Evolutionary conservation across 2,329 filamentous ascomycete genomes (phyloP), one percentile per base, ranked within the genome.

Genomic region (Aschersonia sp.): DNA sequence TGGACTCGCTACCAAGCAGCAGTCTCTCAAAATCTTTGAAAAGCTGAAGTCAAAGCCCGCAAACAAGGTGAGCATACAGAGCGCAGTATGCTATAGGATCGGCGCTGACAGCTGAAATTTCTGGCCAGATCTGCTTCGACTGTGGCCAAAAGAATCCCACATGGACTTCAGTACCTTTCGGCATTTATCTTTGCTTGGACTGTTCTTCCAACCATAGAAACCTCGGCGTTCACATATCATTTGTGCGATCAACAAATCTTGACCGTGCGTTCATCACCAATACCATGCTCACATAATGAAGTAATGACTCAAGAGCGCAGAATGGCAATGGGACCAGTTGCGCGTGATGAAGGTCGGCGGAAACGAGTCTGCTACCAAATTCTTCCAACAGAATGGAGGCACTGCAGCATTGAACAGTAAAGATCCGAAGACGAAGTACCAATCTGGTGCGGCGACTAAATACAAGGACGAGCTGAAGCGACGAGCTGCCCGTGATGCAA

Each of bases 291-390:
- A 20, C 20, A 20, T 20, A 20, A 20, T 20, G 20, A 20, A 20
- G 20, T 20, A 20, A 20, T 20, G 20, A 20, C 20, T 20, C 20
- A 20, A 31, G 31, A 44, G 31, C 47, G 40, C 58, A 86, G 83
- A 87, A 72, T 98, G 92, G 92, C 89, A 96, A 85, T 98, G 92
- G 92, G 89, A 96, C 56, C 92, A 98, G 66, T 77, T 98, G 51
- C 85, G 92, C 47, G 69, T 91, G 50, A 97, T 98, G 91, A 98
- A 98, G 71, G 89, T 97, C 12, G 92, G 92, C 55, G 92, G 92
- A 50, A 98, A 98, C 61, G 91, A 97, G 69, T 95, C 89, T 50
- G 92, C 92, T 45, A 96, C 89, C 60, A 96, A 95, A 69, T 98
- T 88, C 73, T 98, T 97, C 73, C 89, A 96, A 69, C 84, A 88